A percentile compares a stretch with the other conserved stretches of the same genome.
phyloP scores from a whole-genome alignment of 129 eudicot species.

The Kitagawia praeruptora region DNA sequence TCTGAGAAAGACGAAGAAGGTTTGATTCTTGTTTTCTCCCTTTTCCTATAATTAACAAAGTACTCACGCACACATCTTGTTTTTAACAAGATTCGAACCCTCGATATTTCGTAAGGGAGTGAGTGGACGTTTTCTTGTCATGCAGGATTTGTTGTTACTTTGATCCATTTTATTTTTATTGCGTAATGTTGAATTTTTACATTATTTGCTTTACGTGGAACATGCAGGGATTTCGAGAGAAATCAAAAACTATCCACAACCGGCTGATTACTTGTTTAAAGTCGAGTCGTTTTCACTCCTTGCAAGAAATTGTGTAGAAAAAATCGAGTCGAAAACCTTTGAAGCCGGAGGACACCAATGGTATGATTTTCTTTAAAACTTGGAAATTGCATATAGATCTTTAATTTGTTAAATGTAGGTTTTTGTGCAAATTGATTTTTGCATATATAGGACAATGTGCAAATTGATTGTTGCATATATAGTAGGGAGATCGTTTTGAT shows the following conservation, averaged over 20 bases:
- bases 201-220: neutral
- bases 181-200: neutral
- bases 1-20: neutral
- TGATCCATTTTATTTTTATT: neutral
- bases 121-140: neutral
- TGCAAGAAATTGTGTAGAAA: neutral
- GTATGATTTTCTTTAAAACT: neutral
- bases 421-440: no score
- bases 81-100: no score
- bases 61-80: no score
- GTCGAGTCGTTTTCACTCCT: neutral
- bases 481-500: neutral
- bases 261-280: constrained; percentile 5
- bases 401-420: neutral
- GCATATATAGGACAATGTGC: neutral
- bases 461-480: neutral
- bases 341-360: neutral
- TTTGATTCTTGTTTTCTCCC: neutral
- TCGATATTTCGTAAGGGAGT: no score
- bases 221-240: constrained; percentile 2
- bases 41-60: no score
- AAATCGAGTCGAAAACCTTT: neutral
- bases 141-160: neutral
- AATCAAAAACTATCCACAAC: neutral
- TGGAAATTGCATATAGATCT: neutral